phyloP scores from a whole-genome alignment of 176 grass and related monocot species.

The Raddia distichophylla region DNA sequence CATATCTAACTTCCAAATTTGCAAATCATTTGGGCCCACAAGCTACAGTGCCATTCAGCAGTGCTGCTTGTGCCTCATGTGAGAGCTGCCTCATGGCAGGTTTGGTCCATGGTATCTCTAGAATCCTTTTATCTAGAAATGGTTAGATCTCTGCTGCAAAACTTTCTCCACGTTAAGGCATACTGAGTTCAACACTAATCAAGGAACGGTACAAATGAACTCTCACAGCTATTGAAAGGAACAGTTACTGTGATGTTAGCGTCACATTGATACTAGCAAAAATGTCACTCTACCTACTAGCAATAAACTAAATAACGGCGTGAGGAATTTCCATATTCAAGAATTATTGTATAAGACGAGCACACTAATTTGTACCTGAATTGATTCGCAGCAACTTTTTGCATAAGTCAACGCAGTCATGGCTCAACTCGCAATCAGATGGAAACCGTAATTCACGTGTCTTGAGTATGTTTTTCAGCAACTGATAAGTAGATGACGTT shows the following conservation, averaged over 20 bases:
- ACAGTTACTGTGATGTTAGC: neutral
- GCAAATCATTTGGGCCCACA: too few species aligned
- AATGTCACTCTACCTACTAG: conserved; percentile 17
- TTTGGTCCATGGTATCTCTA: too few species aligned
- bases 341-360: conserved; percentile 1
- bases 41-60: too few species aligned
- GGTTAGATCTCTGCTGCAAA: conserved; percentile 9
- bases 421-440: conserved; percentile 61
- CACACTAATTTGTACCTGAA: conserved; percentile 58
- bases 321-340: neutral
- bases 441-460: conserved; percentile 72
- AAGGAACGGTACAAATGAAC: neutral
- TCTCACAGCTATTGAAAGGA: conserved; percentile 16
- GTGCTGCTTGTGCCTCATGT: too few species aligned
- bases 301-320: conserved; percentile 15
- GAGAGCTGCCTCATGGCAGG: too few species aligned
- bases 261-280: conserved; percentile 5
- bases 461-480: conserved; percentile 78
- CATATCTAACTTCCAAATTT: too few species aligned
- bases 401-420: conserved; percentile 86
- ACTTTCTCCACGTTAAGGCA: conserved; percentile 18
- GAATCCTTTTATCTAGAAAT: conserved; percentile 9
- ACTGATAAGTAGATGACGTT: conserved; percentile 48
- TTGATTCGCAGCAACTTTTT: conserved; percentile 81
- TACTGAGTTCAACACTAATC: conserved; percentile 23